A percentile compares a stretch with the other conserved stretches of the same genome.
Evolutionary conservation across 148 eudicot species (phyloP).

Genomic region (Diospyros lotus): DNA sequence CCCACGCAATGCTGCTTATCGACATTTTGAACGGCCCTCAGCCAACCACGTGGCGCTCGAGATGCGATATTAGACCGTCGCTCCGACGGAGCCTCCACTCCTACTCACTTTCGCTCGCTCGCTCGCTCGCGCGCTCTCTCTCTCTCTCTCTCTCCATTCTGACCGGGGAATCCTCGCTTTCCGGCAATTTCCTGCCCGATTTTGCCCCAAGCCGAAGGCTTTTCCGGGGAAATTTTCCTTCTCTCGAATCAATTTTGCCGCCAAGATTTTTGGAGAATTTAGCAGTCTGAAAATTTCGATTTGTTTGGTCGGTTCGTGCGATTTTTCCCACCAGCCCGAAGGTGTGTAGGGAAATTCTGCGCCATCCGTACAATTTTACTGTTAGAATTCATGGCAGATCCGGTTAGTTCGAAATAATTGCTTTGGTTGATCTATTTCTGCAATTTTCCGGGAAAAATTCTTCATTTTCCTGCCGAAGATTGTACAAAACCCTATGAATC

Average conservation of each 20-base stretch:
- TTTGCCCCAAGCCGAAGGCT: not conserved
- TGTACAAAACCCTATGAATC: no score
- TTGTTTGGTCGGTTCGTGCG: no score
- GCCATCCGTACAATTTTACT: no score
- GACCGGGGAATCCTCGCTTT: not conserved
- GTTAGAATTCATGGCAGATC: no score
- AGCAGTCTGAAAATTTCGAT: no score
- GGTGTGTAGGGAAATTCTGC: no score
- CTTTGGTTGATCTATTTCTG: not conserved
- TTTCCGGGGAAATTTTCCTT: not conserved
- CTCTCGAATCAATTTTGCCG: not conserved
- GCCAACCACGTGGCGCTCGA: not conserved
- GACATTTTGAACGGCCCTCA: slow-evolving; percentile 2
- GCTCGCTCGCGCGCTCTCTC: not conserved
- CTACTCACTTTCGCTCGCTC: not conserved
- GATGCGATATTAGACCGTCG: slow-evolving; percentile 14
- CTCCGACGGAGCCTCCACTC: slow-evolving; percentile 16
- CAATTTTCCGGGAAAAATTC: no score
- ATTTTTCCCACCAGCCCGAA: no score
- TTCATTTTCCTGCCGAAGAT: no score
- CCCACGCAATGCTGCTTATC: slow-evolving; percentile 9
- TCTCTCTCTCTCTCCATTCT: not conserved
- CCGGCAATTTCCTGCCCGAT: not conserved
- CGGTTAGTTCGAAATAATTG: not conserved
- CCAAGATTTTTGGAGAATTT: not conserved